phyloP scores from a whole-genome alignment of 192 early-diverging fungal genomes.

The Podochytrium sp. region DNA sequence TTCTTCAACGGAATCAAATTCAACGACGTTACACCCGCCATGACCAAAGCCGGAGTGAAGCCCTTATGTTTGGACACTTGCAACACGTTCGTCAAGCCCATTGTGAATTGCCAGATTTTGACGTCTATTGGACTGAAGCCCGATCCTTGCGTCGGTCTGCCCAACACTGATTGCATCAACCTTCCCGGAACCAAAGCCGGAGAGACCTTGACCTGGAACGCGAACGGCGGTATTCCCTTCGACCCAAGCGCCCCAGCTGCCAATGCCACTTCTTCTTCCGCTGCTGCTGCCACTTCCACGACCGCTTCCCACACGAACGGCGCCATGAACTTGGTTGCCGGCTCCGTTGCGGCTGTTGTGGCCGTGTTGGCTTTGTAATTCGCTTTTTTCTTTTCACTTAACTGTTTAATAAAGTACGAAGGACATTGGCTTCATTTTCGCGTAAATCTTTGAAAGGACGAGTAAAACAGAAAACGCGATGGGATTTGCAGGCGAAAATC shows the following conservation, averaged over 20 bases:
- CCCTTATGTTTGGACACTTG: conserved; percentile 11
- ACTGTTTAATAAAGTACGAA: too few relatives aligned
- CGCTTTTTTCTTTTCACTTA: too few relatives aligned
- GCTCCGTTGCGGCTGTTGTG: too few relatives aligned
- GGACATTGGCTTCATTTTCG: too few relatives aligned
- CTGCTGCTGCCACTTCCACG: neutral
- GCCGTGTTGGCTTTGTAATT: too few relatives aligned
- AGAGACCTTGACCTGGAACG: conserved; percentile 3
- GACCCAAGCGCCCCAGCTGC: neutral
- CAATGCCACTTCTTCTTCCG: neutral
- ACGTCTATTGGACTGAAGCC: neutral
- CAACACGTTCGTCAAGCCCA: neutral
- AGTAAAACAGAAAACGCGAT: too few relatives aligned
- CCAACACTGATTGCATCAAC: neutral
- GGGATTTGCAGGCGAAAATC: too few relatives aligned
- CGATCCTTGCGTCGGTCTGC: conserved; percentile 13
- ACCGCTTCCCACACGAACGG: neutral
- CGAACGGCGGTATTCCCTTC: neutral
- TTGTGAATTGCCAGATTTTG: neutral
- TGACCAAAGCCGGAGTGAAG: neutral
- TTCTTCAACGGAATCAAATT: conserved; percentile 25
- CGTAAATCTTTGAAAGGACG: too few relatives aligned
- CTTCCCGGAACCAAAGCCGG: neutral
- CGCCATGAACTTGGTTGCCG: too few relatives aligned
- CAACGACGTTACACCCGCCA: neutral